Evolutionary conservation across 1,284 basidiomycete species (phyloP), one percentile per base, ranked within the genome.

Genomic region (Cutaneotrichosporon sp.): DNA sequence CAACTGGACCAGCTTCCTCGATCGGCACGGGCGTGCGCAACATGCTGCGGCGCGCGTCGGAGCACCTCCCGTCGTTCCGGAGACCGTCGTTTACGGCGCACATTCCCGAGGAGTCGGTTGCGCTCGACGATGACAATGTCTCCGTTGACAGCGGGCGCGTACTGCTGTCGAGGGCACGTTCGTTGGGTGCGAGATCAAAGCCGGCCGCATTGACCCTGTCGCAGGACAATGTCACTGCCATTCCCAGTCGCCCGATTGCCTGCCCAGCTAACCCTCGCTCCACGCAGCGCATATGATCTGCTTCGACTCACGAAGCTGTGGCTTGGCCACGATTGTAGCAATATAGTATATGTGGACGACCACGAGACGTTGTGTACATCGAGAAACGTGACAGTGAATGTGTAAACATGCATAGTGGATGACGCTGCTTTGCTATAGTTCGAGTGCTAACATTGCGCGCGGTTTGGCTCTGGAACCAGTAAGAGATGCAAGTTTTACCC

Each of bases 21-120:
- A 26, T 52, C 32, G 57, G 46, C 13, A 46, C 42, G 2, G 70
- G 70, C 3, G 62, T 74, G 5, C 65, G 69, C 6, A 62, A 62
- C n/a, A 69, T 75, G 8, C 47, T 76, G 4, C 67, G 75, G 3
- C 64, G 76, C 21, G 74, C 76, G 7, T 77, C 76, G 0, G 76
- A 74, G 46, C 74, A 76, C 58, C 55, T 75, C 0, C 69, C 72
- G 0, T 67, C 65, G 5, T 72, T 74, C 32, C 61, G 69, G 10
- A 62, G 70, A 22, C 70, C 70, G 5, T 71, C 70, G 8, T 61
- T 65, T 5, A 56, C 58, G 10, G 36, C 50, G 4, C 34, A 47
- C 10, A 36, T 59, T 16, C 11, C 21, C 6, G 58, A 60, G 22
- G 50, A 60, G 22, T 40, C 30, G 22, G 50, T 60, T 16, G 38